Conservation (phyloP, 768 basidiomycete genomes). For the Lyophyllum shimeji region DNA sequence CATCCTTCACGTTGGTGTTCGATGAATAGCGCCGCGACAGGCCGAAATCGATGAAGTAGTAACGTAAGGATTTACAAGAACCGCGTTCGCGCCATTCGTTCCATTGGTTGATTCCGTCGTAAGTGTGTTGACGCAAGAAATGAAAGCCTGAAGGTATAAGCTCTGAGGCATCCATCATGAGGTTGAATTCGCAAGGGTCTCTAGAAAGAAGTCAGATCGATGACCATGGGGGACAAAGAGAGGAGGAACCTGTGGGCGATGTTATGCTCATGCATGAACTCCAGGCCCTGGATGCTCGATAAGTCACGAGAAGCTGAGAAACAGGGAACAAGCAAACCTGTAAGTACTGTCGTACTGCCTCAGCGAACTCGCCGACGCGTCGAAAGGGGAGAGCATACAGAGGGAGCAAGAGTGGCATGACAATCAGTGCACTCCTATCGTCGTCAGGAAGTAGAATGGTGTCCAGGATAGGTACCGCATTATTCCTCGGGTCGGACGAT, state of each 20-base stretch:
- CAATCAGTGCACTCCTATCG: neutral
- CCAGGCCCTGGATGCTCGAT: neutral
- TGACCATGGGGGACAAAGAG: no score
- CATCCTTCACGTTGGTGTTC: slow-evolving; percentile 12
- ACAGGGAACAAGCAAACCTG: neutral
- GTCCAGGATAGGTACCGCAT: neutral
- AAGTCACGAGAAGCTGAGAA: neutral
- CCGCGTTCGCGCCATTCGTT: slow-evolving; percentile 20
- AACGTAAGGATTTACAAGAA: slow-evolving; percentile 16
- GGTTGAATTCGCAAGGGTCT: neutral
- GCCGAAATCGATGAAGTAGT: slow-evolving; percentile 39
- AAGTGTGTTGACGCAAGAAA: neutral
- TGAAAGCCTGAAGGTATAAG: neutral
- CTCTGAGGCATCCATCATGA: neutral
- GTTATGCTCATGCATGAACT: neutral
- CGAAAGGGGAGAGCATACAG: neutral
- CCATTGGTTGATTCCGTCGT: neutral
- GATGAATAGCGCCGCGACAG: slow-evolving; percentile 24
- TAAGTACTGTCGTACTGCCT: neutral
- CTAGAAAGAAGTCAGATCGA: neutral
- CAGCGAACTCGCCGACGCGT: neutral
- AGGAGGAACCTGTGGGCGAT: neutral
- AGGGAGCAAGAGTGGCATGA: neutral
- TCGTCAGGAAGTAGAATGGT: neutral
- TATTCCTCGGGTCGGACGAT: neutral